Base-by-base conservation (phyloP, 1,284 basidiomycete species). In the Boletellus deceptivus region DNA sequence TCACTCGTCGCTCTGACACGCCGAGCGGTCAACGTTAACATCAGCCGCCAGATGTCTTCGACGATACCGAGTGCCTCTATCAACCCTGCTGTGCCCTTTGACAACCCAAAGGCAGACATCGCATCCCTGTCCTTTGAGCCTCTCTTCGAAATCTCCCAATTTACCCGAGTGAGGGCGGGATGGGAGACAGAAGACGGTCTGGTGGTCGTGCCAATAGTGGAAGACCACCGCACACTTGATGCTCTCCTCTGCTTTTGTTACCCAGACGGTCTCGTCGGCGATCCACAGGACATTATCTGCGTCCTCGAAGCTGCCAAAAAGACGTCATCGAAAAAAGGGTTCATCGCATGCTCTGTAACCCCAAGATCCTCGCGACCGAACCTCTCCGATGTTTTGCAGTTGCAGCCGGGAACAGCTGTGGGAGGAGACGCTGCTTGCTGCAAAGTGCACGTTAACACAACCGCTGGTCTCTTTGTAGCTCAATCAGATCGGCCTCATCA, bases 111-210 rank as follows among this genome's bases (percentile, higher is more conserved):
- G 29, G 56, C 55, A 5, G 55, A 58, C 7, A 27, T 52, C 20
- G 43, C 44, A 36, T 43, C 54, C 75, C 71, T 75, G 0, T 69
- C 77, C 49, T 76, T 80, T 49, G 63, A 69, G 31, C 60, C 70
- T 25, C 70, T 77, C 55, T 74, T 77, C 43, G 63, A 69, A 13
- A 63, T 77, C 17, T 73, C 75, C 10, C 72, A 77, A 55, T 65
- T 70, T 2, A 11, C 44, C 33, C 25, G 44, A 59, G 40, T 8
- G 14, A 38, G 16, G 2, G 18, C 39, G 7, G 54, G 50, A 6
- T 45, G 57, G 43, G 52, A 52, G 22, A 44, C 37, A 33, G 56
- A 45, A 39, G 59, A 61, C 25, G 63, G 59, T 4, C 43, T 65
- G 2, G 56, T 62, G n/a, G 14, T 63, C 27, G 62, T 52, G 2